These are phyloP conservation scores for Rhododendron mucronatum DNA, from an alignment of 148 eudicot species.

Conservation along the genomic window DNA sequence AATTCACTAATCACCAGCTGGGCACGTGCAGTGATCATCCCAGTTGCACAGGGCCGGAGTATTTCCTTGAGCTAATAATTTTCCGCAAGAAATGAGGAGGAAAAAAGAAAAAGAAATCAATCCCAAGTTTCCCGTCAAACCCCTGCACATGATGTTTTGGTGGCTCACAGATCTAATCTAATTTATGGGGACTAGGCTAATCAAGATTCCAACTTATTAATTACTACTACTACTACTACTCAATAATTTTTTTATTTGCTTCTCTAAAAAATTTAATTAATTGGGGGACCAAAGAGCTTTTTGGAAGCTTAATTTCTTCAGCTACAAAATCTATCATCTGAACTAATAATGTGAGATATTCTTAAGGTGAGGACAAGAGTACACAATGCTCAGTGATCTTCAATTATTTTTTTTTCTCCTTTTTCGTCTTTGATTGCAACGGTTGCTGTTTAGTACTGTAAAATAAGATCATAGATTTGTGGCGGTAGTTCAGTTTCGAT, in stretches of 20 bases:
- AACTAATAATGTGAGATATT: background rate
- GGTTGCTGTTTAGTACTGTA: too few species aligned
- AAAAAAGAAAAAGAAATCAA: background rate
- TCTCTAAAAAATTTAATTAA: background rate
- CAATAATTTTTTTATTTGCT: background rate
- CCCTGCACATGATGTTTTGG: slow-evolving; percentile 9
- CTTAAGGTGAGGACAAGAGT: background rate
- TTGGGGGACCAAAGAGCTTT: background rate
- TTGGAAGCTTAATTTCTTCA: background rate
- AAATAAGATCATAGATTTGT: background rate
- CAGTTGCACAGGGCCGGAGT: background rate
- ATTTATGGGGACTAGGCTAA: background rate
- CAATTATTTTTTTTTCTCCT: background rate
- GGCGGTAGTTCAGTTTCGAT: background rate
- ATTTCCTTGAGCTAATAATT: background rate
- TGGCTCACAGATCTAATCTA: background rate
- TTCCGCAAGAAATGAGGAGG: background rate
- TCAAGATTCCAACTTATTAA: background rate
- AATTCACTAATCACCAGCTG: background rate
- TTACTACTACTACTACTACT: too few species aligned
- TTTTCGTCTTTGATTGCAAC: background rate
- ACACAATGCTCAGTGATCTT: background rate
- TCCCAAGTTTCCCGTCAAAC: slow-evolving; percentile 5
- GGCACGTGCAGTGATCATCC: slow-evolving; percentile 2
- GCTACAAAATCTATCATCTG: background rate